Evolutionary conservation across 495 filamentous ascomycete species (phyloP).

Genomic region (Penicillium arizonense): DNA sequence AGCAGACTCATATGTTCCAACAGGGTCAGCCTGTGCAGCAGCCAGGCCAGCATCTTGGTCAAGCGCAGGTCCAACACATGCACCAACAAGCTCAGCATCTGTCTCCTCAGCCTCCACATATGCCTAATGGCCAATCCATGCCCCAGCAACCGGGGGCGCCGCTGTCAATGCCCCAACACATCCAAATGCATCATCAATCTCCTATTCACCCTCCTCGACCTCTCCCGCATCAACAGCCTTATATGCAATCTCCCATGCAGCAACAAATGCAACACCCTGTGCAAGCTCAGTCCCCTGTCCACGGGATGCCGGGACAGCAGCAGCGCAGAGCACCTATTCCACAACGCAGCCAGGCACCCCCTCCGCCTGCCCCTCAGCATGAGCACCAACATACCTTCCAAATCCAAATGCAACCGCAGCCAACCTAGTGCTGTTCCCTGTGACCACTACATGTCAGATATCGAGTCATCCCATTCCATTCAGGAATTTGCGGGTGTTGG

Average conservation of each 20-base stretch:
- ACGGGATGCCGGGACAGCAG: constrained; percentile 4
- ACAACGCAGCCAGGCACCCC: constrained; percentile 14
- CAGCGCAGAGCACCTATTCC: constrained; percentile 10
- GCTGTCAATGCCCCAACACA: constrained; percentile 19
- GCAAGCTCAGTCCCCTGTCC: constrained; percentile 10
- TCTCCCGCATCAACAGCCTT: constrained; percentile 13
- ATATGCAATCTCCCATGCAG: constrained; percentile 24
- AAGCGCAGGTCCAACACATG: constrained; percentile 10
- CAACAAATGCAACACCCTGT: constrained; percentile 18
- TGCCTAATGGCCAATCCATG: constrained; percentile 9
- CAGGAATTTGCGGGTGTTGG: background rate
- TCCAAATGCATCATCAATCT: constrained; percentile 28
- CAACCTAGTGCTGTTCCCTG: constrained; percentile 9
- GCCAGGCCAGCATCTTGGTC: constrained; percentile 12
- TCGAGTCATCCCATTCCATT: too few species aligned
- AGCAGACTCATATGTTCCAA: constrained; percentile 6
- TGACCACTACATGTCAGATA: background rate
- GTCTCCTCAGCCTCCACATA: constrained; percentile 6
- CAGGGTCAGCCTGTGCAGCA: constrained; percentile 10
- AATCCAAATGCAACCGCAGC: constrained; percentile 23
- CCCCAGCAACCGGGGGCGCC: constrained; percentile 17
- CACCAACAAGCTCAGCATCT: constrained; percentile 19
- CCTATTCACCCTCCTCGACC: constrained; percentile 15
- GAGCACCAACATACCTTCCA: constrained; percentile 32
- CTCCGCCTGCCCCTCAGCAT: constrained; percentile 25